Conservation (phyloP, 441 rosid species). For the Rhodomyrtus psidioides region DNA sequence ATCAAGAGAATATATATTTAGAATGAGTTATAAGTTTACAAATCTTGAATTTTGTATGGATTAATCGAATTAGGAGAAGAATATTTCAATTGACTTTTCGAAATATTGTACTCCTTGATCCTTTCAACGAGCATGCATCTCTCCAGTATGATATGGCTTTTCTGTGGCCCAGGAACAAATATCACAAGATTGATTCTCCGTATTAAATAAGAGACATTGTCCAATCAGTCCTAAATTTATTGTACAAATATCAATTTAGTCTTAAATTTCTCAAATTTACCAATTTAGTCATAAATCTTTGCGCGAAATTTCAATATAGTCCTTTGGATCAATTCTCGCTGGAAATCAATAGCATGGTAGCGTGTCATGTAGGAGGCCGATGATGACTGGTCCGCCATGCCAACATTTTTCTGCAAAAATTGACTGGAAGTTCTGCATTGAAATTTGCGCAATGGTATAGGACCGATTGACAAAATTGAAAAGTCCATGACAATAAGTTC, state of each 20-base stretch:
- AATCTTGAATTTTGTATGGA: neutral
- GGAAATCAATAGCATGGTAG: no score
- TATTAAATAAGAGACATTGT: neutral
- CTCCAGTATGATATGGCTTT: neutral
- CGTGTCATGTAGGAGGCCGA: no score
- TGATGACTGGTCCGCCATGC: no score
- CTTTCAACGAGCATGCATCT: neutral
- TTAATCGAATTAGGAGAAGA: neutral
- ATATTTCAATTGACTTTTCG: neutral
- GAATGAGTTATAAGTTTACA: neutral
- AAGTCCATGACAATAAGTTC: neutral
- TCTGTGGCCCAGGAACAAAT: neutral
- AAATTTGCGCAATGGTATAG: neutral
- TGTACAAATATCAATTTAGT: accelerated
- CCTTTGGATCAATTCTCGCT: no score
- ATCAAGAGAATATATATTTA: neutral
- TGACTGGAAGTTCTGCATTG: neutral
- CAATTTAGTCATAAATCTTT: neutral
- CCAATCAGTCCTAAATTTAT: neutral
- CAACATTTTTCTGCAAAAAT: neutral
- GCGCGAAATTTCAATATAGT: no score
- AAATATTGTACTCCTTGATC: neutral
- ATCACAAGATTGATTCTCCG: neutral
- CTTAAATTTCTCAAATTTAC: neutral
- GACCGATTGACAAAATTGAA: neutral